Evolutionary conservation across 2,329 filamentous ascomycete species (phyloP), one percentile per base, ranked within the genome.

Genomic region (Drechslerella coelobrocha): DNA sequence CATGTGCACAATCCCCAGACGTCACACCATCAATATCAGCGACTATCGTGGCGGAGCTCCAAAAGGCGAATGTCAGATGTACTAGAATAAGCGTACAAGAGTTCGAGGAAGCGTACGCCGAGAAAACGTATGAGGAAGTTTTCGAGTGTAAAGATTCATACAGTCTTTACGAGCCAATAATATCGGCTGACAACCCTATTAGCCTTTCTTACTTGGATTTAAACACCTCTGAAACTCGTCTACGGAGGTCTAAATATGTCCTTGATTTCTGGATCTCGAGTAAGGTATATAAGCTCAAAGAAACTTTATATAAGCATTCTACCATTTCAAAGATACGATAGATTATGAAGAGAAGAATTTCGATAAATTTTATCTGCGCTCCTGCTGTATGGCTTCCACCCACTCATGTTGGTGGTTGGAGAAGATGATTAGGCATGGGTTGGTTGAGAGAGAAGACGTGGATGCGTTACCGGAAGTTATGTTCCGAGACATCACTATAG

Each of bases 401-500:
- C 17, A 55, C 31, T 55, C 27, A 17, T 43, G 31, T 17, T 21
- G 37, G 52, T 55, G 31, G 52, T 55, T 55, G 52, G 52, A 41
- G 31, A 55, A 43, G 10, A 43, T 55, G 52, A 43, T 55, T 27
- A 27, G 31, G 34, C 31, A 55, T 55, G 52, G 52, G 27, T 55
- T 55, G n/a, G 52, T 55, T 37, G 52, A 55, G 37, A 24, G 52
- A 55, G 52, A 55, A 43, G 52, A 55, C 34, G 31, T 55, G 23
- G 34, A 43, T 23, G 52, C 31, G 41, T 55, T 55, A 23, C 50
- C 26, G 37, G 50, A 53, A 37, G 50, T 55, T 55, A 43, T 39
- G 34, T 41, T 55, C 31, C 19, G 31, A 55, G 31, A 55, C 19
- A 26, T 55, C 52, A 34, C 21, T 19, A 39, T 55, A 41, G 52